phyloP scores from a whole-genome alignment of 225 moss, liverwort and hornwort genomes.

The Neckera pumila region DNA sequence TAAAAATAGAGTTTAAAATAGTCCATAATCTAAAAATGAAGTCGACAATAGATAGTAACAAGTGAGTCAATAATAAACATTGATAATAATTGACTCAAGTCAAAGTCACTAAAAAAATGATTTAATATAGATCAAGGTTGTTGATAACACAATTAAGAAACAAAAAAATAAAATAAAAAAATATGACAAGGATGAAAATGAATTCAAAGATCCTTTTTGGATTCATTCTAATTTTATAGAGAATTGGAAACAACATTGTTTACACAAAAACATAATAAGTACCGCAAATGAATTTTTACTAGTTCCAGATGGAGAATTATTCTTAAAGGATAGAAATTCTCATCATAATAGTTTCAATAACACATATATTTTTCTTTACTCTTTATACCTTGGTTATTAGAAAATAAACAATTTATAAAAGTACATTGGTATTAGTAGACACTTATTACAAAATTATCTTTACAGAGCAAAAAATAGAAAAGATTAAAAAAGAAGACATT shows the following conservation, averaged over 20 bases:
- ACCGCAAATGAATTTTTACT: accelerated
- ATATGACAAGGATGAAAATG: accelerated
- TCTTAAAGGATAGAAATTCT: no score
- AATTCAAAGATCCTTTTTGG: not conserved
- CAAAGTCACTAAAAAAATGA: not conserved
- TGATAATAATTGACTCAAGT: accelerated
- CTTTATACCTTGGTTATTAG: not conserved
- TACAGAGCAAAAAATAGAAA: accelerated
- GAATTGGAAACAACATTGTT: not conserved
- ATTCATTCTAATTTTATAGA: not conserved
- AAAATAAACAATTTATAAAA: not conserved
- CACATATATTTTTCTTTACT: not conserved
- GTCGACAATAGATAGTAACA: not conserved
- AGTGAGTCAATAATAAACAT: not conserved
- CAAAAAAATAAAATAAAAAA: not conserved
- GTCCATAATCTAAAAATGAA: not conserved
- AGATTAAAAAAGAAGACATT: not conserved
- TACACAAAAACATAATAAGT: not conserved
- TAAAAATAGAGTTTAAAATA: not conserved
- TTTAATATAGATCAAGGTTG: not conserved
- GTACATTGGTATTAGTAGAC: accelerated
- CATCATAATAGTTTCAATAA: not conserved
- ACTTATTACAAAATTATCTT: not conserved
- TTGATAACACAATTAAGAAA: accelerated
- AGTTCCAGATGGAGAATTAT: not conserved